Conservation (phyloP, 371 early-diverging fungal species). For the Fennellomyces sp. region DNA sequence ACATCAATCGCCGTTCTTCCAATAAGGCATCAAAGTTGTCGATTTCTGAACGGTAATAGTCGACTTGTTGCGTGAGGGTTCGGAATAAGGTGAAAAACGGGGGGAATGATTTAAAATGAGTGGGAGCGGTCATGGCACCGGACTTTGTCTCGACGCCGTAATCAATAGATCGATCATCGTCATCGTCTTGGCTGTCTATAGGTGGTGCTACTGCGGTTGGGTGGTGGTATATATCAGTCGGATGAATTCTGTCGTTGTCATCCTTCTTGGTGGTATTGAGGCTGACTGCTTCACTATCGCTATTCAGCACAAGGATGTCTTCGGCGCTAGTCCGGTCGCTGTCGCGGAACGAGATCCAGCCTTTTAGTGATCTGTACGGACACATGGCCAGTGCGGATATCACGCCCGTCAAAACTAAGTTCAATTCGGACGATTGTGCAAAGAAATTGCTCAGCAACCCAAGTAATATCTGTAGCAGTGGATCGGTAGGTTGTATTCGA, state of each 20-base stretch:
- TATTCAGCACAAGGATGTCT: constrained; percentile 32
- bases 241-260: constrained; percentile 13
- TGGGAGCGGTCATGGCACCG: constrained; percentile 17
- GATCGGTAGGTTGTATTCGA: constrained; percentile 58
- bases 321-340: constrained; percentile 40
- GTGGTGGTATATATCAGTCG: constrained; percentile 17
- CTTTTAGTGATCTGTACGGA: constrained; percentile 66
- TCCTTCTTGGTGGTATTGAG: constrained; percentile 4
- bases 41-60: constrained; percentile 55
- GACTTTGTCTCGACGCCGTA: constrained; percentile 27
- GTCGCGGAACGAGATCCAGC: constrained; percentile 70
- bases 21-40: constrained; percentile 52
- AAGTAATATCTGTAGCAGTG: constrained; percentile 61
- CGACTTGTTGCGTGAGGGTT: constrained; percentile 59
- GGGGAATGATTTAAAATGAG: constrained; percentile 51
- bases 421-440: constrained; percentile 80
- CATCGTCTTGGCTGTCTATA: constrained; percentile 25
- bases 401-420: constrained; percentile 85
- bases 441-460: constrained; percentile 70
- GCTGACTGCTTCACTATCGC: background rate
- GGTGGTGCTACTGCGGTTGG: constrained; percentile 3
- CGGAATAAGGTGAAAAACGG: constrained; percentile 57
- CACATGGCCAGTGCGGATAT: constrained; percentile 75
- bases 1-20: constrained; percentile 40
- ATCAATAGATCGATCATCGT: constrained; percentile 36